These are phyloP conservation scores for Trifolium repens DNA, from an alignment of 306 rosid genomes.

Conservation along the genomic window DNA sequence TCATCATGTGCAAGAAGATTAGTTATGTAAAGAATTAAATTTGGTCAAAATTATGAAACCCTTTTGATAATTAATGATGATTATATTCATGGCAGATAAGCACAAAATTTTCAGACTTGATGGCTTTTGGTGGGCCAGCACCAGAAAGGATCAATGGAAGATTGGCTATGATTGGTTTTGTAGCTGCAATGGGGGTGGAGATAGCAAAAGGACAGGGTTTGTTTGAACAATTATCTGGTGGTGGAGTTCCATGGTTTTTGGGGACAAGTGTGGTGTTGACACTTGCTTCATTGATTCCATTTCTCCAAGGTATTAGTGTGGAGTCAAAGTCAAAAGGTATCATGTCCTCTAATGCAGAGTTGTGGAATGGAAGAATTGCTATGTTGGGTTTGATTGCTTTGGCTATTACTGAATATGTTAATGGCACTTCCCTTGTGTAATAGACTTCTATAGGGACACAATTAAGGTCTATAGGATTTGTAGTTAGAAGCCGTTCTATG, in stretches of 20 bases:
- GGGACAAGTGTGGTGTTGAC: slow-evolving; percentile 62
- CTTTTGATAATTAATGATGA: background rate
- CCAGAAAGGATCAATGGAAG: slow-evolving; percentile 96
- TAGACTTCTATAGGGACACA: background rate
- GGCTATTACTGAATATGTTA: slow-evolving; percentile 70
- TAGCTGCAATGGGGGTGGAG: slow-evolving; percentile 75
- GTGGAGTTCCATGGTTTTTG: slow-evolving; percentile 74
- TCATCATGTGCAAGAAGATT: background rate
- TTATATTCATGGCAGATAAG: slow-evolving; percentile 47
- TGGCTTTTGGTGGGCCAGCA: slow-evolving; percentile 83
- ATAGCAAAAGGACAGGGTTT: slow-evolving; percentile 67
- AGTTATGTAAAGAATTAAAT: background rate
- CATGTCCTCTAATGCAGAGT: slow-evolving; percentile 73
- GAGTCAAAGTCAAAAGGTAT: slow-evolving; percentile 68
- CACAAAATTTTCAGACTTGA: slow-evolving; percentile 59
- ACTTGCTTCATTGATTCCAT: slow-evolving; percentile 71
- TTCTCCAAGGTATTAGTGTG: slow-evolving; percentile 67
- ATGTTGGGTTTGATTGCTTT: slow-evolving; percentile 86
- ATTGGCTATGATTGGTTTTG: slow-evolving; percentile 88
- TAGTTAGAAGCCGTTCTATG: background rate
- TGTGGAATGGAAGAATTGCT: slow-evolving; percentile 86
- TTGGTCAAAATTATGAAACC: background rate
- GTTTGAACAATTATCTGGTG: slow-evolving; percentile 62
- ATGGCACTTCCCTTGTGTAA: slow-evolving; percentile 71
- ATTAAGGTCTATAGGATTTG: background rate